These are phyloP conservation scores for Meyerozyma athensensis DNA, from an alignment of 1,139 yeast genomes.

Conservation along the genomic window DNA sequence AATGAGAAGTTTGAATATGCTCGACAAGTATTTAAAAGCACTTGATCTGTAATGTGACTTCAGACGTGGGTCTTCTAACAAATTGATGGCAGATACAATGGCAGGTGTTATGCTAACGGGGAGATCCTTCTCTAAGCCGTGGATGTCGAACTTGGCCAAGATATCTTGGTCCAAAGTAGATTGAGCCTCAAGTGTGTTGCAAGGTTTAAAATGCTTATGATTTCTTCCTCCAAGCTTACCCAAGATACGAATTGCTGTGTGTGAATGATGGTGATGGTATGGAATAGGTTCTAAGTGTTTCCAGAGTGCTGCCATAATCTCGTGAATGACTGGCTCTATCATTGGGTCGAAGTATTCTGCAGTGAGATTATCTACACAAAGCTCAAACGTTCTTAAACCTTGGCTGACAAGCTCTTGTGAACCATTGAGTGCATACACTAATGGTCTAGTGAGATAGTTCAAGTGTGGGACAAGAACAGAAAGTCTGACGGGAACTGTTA, in stretches of 20 bases:
- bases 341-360: conserved; percentile 97
- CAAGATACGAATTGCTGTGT: conserved; percentile 85
- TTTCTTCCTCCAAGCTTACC: conserved; percentile 97
- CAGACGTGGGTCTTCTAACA: conserved; percentile 62
- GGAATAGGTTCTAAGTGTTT: conserved; percentile 88
- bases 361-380: conserved; percentile 94
- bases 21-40: conserved; percentile 69
- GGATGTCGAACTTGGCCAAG: conserved; percentile 61
- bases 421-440: conserved; percentile 87
- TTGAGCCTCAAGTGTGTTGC: conserved; percentile 55
- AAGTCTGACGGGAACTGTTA: conserved; percentile 91
- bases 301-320: conserved; percentile 91
- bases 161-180: conserved; percentile 64
- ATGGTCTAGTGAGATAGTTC: conserved; percentile 81
- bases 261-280: conserved; percentile 89
- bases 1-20: conserved; percentile 64
- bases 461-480: conserved; percentile 92
- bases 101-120: conserved; percentile 83
- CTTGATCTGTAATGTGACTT: conserved; percentile 66
- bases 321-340: conserved; percentile 91
- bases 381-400: conserved; percentile 87
- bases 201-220: conserved; percentile 75
- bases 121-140: conserved; percentile 58
- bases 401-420: conserved; percentile 89
- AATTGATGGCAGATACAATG: conserved; percentile 63